Evolutionary conservation across 768 basidiomycete species (phyloP).

Genomic region (Clathrus columnatus): DNA sequence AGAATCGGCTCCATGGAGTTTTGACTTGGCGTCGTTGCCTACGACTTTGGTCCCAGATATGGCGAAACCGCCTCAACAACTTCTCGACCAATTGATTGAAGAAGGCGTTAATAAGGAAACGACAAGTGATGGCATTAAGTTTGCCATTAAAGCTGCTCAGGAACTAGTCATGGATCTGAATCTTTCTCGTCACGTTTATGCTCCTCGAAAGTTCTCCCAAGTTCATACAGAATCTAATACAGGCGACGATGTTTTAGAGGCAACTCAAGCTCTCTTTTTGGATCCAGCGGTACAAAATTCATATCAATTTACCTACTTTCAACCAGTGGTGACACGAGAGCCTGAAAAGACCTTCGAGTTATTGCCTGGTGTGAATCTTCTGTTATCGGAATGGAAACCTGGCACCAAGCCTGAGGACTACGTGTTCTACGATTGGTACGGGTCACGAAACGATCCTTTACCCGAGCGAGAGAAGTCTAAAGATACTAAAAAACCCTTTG

Average conservation of each 20-base stretch:
- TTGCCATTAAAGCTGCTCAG: conserved; percentile 38
- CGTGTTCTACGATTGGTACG: conserved; percentile 47
- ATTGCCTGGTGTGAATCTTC: conserved; percentile 49
- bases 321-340: conserved; percentile 32
- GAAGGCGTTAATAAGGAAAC: not conserved
- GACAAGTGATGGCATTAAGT: conserved; percentile 1
- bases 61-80: not conserved
- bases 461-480: not conserved
- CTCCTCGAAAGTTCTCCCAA: conserved; percentile 32
- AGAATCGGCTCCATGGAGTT: conserved; percentile 43
- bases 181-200: conserved; percentile 51
- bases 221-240: conserved; percentile 22
- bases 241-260: conserved; percentile 35
- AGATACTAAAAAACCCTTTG: not conserved
- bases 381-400: conserved; percentile 62
- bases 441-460: not conserved
- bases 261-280: conserved; percentile 40
- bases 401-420: conserved; percentile 44
- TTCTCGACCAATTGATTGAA: conserved; percentile 1
- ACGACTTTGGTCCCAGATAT: not conserved
- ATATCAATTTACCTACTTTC: conserved; percentile 54
- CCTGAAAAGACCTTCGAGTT: conserved; percentile 18
- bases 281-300: conserved; percentile 42
- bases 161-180: conserved; percentile 56
- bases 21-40: conserved; percentile 29